Percentiles rank a stretch among this genome's conserved stretches.
These are phyloP conservation scores for Lactarius sanguifluus DNA, from an alignment of 768 basidiomycete species.

Conservation along the genomic window DNA sequence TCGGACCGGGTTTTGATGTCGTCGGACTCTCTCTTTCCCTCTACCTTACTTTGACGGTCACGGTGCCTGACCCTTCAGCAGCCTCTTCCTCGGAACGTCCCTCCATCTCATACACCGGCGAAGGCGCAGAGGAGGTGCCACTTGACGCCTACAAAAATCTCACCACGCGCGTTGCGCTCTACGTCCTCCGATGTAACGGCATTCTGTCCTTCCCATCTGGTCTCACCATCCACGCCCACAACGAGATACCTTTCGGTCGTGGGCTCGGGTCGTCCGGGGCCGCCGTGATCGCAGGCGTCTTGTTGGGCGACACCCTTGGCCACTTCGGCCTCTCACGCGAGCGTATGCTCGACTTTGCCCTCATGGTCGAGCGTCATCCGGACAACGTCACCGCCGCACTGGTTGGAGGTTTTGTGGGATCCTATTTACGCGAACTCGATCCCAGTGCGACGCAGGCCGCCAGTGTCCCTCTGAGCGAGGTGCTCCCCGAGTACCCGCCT, in stretches of 20 bases:
- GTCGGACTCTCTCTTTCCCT: slow-evolving; percentile 96
- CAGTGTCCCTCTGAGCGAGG: slow-evolving; percentile 91
- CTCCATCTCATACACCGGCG: slow-evolving; percentile 74
- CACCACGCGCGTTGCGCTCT: slow-evolving; percentile 94
- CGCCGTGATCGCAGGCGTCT: slow-evolving; percentile 96
- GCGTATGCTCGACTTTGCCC: slow-evolving; percentile 89
- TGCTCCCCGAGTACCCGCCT: slow-evolving; percentile 91
- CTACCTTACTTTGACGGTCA: slow-evolving; percentile 72
- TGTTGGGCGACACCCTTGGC: slow-evolving; percentile 85
- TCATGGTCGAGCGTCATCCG: slow-evolving; percentile 99
- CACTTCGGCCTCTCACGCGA: slow-evolving; percentile 61
- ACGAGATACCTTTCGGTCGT: slow-evolving; percentile 97
- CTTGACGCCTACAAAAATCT: slow-evolving; percentile 96
- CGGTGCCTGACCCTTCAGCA: slow-evolving; percentile 37
- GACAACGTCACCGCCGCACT: slow-evolving; percentile 99
- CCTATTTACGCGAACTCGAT: slow-evolving; percentile 90
- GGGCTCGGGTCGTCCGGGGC: slow-evolving; percentile 98
- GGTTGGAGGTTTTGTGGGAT: slow-evolving; percentile 95
- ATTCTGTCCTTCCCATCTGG: slow-evolving; percentile 73
- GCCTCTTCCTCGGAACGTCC: slow-evolving; percentile 42
- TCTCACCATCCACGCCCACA: slow-evolving; percentile 74
- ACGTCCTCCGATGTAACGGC: slow-evolving; percentile 89
- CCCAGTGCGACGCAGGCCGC: slow-evolving; percentile 77
- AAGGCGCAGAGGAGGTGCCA: slow-evolving; percentile 89
- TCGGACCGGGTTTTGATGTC: slow-evolving; percentile 98